Evolutionary conservation across 306 rosid species (phyloP).

Genomic region (Fragaria vesca): DNA sequence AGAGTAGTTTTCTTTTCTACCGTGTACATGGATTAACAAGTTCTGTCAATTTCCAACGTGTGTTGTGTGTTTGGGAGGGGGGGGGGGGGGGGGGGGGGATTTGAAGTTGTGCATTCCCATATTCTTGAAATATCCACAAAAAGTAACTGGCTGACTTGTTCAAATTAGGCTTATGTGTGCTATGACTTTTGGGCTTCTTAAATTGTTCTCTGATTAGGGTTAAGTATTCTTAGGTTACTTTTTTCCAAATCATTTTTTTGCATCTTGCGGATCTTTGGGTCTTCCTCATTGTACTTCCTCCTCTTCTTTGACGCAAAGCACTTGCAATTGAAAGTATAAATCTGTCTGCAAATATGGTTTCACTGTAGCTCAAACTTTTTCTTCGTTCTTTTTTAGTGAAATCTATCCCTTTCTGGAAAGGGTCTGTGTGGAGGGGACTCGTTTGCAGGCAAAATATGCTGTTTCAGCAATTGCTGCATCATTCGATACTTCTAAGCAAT

Average conservation of each 20-base stretch:
- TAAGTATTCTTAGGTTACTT: neutral
- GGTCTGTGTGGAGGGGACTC: constrained; percentile 74
- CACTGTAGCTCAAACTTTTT: constrained; percentile 15
- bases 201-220: constrained; percentile 4
- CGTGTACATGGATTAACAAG: neutral
- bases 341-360: constrained; percentile 8
- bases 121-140: neutral
- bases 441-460: constrained; percentile 68
- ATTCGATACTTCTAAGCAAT: constrained; percentile 38
- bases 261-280: neutral
- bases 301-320: neutral
- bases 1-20: neutral
- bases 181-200: neutral
- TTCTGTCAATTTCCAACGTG: neutral
- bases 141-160: neutral
- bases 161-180: neutral
- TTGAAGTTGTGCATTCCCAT: neutral
- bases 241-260: neutral
- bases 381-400: constrained; percentile 48
- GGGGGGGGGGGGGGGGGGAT: too few relatives aligned
- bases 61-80: too few relatives aligned
- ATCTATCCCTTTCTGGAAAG: constrained; percentile 61
- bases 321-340: neutral
- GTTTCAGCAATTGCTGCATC: constrained; percentile 72
- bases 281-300: neutral